Evolutionary conservation across 2,329 filamentous ascomycete genomes (phyloP), one percentile per base, ranked within the genome.

Genomic region (Grosmannia huntii): DNA sequence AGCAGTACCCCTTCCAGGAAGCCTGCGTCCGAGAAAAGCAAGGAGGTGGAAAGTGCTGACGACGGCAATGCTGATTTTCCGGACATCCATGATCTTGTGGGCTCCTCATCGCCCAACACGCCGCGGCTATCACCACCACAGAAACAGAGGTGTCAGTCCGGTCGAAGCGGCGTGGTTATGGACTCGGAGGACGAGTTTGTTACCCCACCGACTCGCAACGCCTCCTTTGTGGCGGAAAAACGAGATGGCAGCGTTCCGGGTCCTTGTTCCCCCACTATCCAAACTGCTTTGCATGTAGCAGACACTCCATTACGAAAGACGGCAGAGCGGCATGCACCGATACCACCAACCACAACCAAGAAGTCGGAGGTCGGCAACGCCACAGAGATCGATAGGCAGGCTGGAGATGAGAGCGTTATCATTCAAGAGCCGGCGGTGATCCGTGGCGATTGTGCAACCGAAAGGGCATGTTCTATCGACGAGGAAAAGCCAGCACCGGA

Each of bases 131-230:
- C 50, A 16, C 31, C 59, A 5, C 10, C 25, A 2, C 53, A 49
- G 54, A 23, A 33, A 58, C 58, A 57, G 21, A 61, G 57, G 23
- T 57, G 60, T 14, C 62, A 55, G 16, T 61, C 62, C 9, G 62
- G 62, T 54, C 63, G 55, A 52, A 60, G 58, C 31, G 66, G 67
- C 38, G 66, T 80, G 7, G 76, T 83, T 48, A 72, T 77, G 56
- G 80, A 83, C 63, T 83, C 80, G 0, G 80, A 83, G 51, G 80
- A 82, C 50, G 79, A 82, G 50, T 76, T 75, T 49, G 63, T 76
- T 6, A 74, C 73, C 5, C 72, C 76, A 14, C 70, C 68, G 10
- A 68, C 68, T 11, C 68, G 66, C 44, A 67, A 76, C 64, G 60
- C 66, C 57, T 64, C 68, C 4, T 65, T 66, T 14, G 64, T 67